Evolutionary conservation across 306 rosid species (phyloP), one percentile per base, ranked within the genome.

Genomic region (Vachellia collinsii): DNA sequence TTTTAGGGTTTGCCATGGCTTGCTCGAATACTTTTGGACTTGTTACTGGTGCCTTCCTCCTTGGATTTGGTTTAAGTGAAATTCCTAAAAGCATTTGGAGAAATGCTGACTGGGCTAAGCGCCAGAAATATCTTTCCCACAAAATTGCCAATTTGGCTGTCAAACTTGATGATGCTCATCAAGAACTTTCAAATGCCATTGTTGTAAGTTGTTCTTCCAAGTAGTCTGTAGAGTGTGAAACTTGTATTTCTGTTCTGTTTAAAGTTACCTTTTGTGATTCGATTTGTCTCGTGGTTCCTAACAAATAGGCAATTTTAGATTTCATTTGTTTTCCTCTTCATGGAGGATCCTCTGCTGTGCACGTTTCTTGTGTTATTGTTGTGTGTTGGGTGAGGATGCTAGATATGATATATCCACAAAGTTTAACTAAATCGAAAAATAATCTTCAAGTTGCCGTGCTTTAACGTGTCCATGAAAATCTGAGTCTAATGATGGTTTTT

Each of bases 1-100:
- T 95, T 83, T 83, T 89, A 79, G 99, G 96, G 70, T 90, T 93
- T 5, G 98, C 99, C 85, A 95, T 95, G 99, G 99, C 90, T 42
- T 93, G 96, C 85, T 95, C 99, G 3, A 95, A 95, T 82, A 95
- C 99, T 78, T 95, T 95, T 73, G 99, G 99, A 85, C 92, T 95
- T 70, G 99, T 95, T 58, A 95, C 99, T 22, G 99, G 99, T 70
- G 99, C 98, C 64, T 95, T 95, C 86, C 99, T 95, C 84, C 98
- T 95, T 78, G 99, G 99, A 77, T 95, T 95, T 69, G 98, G 99
- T 59, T 87, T 93, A 89, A 93, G 96, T 54, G 99, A 93, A 93
- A 93, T 95, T 83, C 99, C 99, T 19, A 93, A 83, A 87, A 86
- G 90, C 65, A 83, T 93, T 75, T 95, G 99, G 99, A 91, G 82